Conservation (phyloP, 2,329 filamentous ascomycete species). For the Fusarium mexicanum region DNA sequence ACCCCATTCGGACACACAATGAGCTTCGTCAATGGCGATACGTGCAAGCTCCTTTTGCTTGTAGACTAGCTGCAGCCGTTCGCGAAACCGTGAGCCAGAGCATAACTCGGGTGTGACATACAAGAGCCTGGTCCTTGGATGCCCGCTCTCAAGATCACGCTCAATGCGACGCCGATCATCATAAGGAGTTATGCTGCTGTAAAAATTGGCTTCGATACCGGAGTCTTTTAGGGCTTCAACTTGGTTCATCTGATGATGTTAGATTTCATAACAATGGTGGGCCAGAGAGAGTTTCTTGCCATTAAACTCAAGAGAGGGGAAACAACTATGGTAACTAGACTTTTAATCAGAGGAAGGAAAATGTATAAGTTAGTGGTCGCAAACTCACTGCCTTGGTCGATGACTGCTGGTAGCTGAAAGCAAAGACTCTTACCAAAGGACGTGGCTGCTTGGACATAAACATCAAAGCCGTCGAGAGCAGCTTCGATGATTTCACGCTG, state of each 20-base stretch:
- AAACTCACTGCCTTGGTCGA: conserved; percentile 83
- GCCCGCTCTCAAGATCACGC: conserved; percentile 85
- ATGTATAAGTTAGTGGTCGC: background rate
- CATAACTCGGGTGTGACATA: conserved; percentile 96
- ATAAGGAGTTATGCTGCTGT: conserved; percentile 82
- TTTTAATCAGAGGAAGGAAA: conserved; percentile 27
- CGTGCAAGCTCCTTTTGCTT: conserved; percentile 85
- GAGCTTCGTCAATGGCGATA: conserved; percentile 91
- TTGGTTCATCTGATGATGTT: conserved; percentile 78
- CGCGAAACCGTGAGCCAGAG: conserved; percentile 78
- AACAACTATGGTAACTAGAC: conserved; percentile 84
- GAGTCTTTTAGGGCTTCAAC: conserved; percentile 80
- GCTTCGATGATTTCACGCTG: conserved; percentile 90
- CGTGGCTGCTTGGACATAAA: conserved; percentile 91
- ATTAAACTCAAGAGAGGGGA: conserved; percentile 91
- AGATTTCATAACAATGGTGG: conserved; percentile 12
- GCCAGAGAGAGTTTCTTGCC: conserved; percentile 58
- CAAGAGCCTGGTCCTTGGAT: conserved; percentile 82
- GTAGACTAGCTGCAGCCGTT: conserved; percentile 76
- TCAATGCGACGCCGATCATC: conserved; percentile 75
- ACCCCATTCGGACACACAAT: conserved; percentile 98
- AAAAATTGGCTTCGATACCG: conserved; percentile 81
- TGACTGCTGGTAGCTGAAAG: conserved; percentile 89
- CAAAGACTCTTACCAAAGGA: conserved; percentile 94
- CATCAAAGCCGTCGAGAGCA: conserved; percentile 84